These are phyloP conservation scores for Aspergillus olivimuriae DNA, from an alignment of 495 filamentous ascomycete species.

Conservation along the genomic window DNA sequence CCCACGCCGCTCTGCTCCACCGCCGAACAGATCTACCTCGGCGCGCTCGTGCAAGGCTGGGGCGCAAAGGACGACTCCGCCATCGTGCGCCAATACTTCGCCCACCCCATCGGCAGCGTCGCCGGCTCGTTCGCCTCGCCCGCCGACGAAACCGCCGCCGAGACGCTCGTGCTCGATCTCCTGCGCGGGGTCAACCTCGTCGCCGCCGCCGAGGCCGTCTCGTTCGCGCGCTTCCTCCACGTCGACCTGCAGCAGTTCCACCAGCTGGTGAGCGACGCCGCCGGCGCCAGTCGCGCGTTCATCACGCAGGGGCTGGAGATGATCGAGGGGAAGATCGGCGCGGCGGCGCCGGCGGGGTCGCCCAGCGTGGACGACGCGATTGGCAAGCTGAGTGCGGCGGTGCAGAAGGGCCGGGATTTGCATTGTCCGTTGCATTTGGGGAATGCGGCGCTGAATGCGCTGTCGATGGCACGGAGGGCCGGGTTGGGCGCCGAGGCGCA, in stretches of 20 bases:
- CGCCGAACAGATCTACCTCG: slow-evolving; percentile 65
- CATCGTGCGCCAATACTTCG: slow-evolving; percentile 56
- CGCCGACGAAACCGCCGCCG: slow-evolving; percentile 25
- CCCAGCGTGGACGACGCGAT: slow-evolving; percentile 52
- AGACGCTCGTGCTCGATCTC: slow-evolving; percentile 51
- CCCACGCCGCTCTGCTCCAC: slow-evolving; percentile 64
- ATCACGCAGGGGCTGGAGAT: slow-evolving; percentile 52
- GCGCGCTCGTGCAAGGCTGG: slow-evolving; percentile 53
- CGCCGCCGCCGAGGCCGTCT: slow-evolving; percentile 58
- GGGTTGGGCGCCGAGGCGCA: slow-evolving; percentile 26
- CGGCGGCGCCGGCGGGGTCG: slow-evolving; percentile 18
- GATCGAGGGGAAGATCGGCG: slow-evolving; percentile 26
- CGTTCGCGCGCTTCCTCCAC: slow-evolving; percentile 55
- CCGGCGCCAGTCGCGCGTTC: slow-evolving; percentile 59
- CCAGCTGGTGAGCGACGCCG: slow-evolving; percentile 62
- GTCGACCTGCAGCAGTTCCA: slow-evolving; percentile 61
- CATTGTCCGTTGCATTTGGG: slow-evolving; percentile 38
- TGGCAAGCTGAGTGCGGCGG: slow-evolving; percentile 48
- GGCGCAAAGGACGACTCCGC: slow-evolving; percentile 63
- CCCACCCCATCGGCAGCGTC: slow-evolving; percentile 34
- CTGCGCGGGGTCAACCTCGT: slow-evolving; percentile 60
- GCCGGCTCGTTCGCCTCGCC: slow-evolving; percentile 14
- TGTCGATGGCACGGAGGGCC: slow-evolving; percentile 29
- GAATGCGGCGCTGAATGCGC: slow-evolving; percentile 33
- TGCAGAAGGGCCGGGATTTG: slow-evolving; percentile 52